Conservation (phyloP, 805 yeast species). For the Lachancea waltii region DNA sequence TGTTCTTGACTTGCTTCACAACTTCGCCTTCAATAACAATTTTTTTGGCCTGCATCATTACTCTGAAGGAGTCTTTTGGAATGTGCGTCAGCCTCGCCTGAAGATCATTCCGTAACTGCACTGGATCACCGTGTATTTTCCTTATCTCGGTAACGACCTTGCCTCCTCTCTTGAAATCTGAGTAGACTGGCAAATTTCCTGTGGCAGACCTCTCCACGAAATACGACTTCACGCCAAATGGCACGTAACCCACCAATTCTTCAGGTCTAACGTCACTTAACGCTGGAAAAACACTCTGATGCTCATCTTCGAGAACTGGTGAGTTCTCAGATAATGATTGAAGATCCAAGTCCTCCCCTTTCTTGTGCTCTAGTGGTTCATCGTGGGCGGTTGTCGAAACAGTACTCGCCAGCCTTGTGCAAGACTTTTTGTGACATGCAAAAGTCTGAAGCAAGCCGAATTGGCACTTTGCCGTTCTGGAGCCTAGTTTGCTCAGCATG, state of each 20-base stretch:
- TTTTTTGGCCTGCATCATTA: slow-evolving; percentile 46
- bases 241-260: slow-evolving; percentile 24
- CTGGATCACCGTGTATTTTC: slow-evolving; percentile 60
- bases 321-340: slow-evolving; percentile 6
- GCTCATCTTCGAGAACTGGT: slow-evolving; percentile 3
- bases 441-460: background rate
- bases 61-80: slow-evolving; percentile 40
- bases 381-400: too few species aligned
- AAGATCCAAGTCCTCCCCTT: background rate
- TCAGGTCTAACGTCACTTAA: slow-evolving; percentile 27
- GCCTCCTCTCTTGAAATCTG: slow-evolving; percentile 52
- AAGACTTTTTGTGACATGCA: too few species aligned
- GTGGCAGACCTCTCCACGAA: slow-evolving; percentile 42
- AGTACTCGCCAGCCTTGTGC: too few species aligned
- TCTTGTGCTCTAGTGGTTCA: too few species aligned
- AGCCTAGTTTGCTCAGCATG: slow-evolving; percentile 2
- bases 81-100: slow-evolving; percentile 44
- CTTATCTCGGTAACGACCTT: slow-evolving; percentile 66
- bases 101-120: slow-evolving; percentile 61
- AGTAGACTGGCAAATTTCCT: slow-evolving; percentile 79
- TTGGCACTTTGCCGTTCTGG: background rate
- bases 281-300: slow-evolving; percentile 20
- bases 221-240: slow-evolving; percentile 30
- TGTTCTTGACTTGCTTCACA: slow-evolving; percentile 31
- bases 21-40: slow-evolving; percentile 48